phyloP scores from a whole-genome alignment of 83 land plant genomes.

The Picea abies region DNA sequence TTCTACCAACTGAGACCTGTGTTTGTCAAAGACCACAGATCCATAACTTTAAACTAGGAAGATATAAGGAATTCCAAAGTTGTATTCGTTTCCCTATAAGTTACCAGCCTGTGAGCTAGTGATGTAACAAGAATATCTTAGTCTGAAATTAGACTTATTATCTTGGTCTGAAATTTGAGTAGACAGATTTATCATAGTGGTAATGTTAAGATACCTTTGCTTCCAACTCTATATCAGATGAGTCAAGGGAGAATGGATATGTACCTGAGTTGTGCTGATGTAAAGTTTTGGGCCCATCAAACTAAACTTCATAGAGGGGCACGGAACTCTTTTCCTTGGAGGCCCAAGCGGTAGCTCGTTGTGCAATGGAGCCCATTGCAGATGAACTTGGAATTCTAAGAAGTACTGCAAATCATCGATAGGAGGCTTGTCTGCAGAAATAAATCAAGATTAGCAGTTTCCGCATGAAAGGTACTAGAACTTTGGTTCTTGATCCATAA shows the following conservation, averaged over 20 bases:
- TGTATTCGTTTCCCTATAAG: background rate
- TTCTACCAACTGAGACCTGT: conserved; percentile 72
- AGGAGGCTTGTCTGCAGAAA: conserved; percentile 84
- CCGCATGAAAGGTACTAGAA: background rate
- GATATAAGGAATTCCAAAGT: background rate
- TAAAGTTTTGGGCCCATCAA: conserved; percentile 88
- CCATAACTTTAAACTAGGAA: background rate
- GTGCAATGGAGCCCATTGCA: conserved; percentile 79
- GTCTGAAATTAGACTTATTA: background rate
- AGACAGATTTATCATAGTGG: background rate
- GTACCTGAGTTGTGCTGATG: conserved; percentile 79
- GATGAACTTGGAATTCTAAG: conserved; percentile 86
- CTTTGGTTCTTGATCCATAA: background rate
- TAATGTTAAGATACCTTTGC: background rate
- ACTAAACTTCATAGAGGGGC: conserved; percentile 59
- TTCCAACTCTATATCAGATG: background rate
- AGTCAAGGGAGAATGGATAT: background rate
- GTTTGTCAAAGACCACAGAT: background rate
- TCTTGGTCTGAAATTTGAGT: background rate
- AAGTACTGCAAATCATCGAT: conserved; percentile 76
- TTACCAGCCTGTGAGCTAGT: background rate
- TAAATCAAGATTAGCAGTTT: background rate
- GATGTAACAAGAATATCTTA: background rate
- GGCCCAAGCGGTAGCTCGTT: conserved; percentile 77
- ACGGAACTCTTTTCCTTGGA: conserved; percentile 36